Evolutionary conservation across 2,329 filamentous ascomycete species (phyloP), one percentile per base, ranked within the genome.

Genomic region (Hypoxylon sp.): DNA sequence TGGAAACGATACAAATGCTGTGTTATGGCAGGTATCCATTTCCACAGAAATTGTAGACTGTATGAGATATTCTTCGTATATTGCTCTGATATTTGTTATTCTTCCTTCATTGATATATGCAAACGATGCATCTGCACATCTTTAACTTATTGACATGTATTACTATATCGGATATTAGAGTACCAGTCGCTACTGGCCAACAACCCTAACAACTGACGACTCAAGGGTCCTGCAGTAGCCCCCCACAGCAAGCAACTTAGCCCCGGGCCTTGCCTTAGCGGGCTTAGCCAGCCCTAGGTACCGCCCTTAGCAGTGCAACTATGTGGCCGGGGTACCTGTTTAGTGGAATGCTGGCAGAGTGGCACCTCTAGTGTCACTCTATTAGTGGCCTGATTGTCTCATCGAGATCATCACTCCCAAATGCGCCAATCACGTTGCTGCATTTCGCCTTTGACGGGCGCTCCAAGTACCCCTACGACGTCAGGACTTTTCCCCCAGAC

Each of bases 381-480:
- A 46, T 54, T 59, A 66, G 61, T 64, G 56, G 67, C 27, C 57
- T 61, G 27, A 64, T 70, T 67, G 64, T 70, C 71, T 69, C 69
- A 70, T 73, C 71, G 66, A 73, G 71, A 72, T 73, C 66, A 65
- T 64, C 57, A 69, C 37, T 58, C 33, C 40, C 31, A 2, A 22
- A 42, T 33, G 10, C 35, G 30, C 66, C 69, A 72, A 72, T 71
- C 66, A 72, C 6, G 59, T 35, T 14, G n/a, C 35, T 14, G 17
- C 50, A 57, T 64, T 30, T 25, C 51, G 40, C 48, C 58, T 70
- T 68, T 64, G 56, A 67, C 49, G 44, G 37, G 35, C 42, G 10
- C 31, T 61, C 59, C 35, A 56, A 68, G 68, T 73, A 70, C 64
- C 66, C 61, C 71, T 73, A 72, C 73, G 70, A 75, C 74, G 73